Conservation (phyloP, 2,329 filamentous ascomycete species). For the Cucurbitaria berberidis region DNA sequence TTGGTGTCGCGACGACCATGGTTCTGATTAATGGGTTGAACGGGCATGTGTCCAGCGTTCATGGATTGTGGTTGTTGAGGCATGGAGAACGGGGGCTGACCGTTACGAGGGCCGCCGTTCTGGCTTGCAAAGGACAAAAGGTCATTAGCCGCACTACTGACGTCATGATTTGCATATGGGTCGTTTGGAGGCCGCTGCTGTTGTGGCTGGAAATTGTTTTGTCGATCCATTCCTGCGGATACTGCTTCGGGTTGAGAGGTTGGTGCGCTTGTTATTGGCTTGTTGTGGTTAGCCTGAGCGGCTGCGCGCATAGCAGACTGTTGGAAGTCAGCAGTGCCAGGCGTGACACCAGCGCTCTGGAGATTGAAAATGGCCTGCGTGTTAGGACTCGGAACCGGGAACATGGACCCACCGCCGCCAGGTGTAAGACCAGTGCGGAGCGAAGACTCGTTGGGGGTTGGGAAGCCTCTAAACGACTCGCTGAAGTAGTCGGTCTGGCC, state of each 20-base stretch:
- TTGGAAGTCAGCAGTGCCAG: conserved; percentile 91
- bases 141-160: conserved; percentile 92
- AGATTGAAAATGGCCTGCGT: conserved; percentile 82
- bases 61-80: conserved; percentile 47
- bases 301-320: conserved; percentile 86
- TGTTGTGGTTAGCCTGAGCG: conserved; percentile 54
- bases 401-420: conserved; percentile 96
- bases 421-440: conserved; percentile 90
- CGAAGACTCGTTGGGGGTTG: conserved; percentile 95
- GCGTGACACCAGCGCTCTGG: conserved; percentile 82
- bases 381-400: conserved; percentile 87
- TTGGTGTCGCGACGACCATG: conserved; percentile 58
- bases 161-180: conserved; percentile 84
- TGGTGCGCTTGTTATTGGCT: conserved; percentile 49
- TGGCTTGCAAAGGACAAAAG: conserved; percentile 83
- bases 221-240: conserved; percentile 58
- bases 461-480: conserved; percentile 83
- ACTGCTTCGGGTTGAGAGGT: conserved; percentile 54
- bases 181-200: conserved; percentile 57
- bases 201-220: conserved; percentile 56
- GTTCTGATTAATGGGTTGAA: conserved; percentile 57
- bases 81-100: conserved; percentile 58
- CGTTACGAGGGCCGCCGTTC: conserved; percentile 63
- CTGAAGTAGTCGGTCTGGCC: conserved; percentile 81
- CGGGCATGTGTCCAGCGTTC: conserved; percentile 55